These are phyloP conservation scores for Malassezia furfur DNA, from an alignment of 1,284 basidiomycete species.

Conservation along the genomic window DNA sequence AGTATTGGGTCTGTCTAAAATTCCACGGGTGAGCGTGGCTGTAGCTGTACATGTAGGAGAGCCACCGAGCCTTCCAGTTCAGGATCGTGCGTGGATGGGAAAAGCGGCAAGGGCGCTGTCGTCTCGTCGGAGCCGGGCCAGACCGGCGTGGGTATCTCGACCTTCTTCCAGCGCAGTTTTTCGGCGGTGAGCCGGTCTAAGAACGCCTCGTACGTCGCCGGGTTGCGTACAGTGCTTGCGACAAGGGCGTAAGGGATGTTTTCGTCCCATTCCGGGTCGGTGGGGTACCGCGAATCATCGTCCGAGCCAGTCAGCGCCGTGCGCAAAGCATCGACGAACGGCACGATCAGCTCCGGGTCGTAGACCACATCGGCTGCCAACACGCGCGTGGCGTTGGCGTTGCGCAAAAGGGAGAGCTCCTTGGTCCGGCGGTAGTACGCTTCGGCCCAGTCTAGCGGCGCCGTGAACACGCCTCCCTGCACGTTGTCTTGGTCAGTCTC, in stretches of 20 bases:
- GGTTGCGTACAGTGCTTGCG: constrained; percentile 21
- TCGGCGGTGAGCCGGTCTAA: background rate
- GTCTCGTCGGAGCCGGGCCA: background rate
- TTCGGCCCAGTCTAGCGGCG: constrained; percentile 18
- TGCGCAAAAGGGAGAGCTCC: background rate
- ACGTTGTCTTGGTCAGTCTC: constrained; percentile 1
- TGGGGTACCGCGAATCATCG: background rate
- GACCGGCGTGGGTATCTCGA: too few relatives aligned
- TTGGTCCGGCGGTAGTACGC: background rate
- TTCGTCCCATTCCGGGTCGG: background rate
- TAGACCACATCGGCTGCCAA: constrained; percentile 24
- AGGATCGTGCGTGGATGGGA: constrained; percentile 15
- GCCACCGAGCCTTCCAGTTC: constrained; percentile 8
- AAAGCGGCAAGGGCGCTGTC: constrained; percentile 1
- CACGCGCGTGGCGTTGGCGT: constrained; percentile 6
- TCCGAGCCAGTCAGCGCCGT: background rate
- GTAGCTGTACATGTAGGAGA: constrained; percentile 6
- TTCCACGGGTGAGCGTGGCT: background rate
- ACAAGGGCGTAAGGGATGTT: constrained; percentile 12
- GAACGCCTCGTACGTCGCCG: constrained; percentile 16
- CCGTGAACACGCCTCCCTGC: background rate
- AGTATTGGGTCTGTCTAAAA: constrained; percentile 35
- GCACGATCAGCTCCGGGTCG: constrained; percentile 15
- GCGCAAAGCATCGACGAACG: constrained; percentile 3
- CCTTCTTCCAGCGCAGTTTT: too few relatives aligned